Base-by-base conservation (phyloP, 768 basidiomycete species). In the Leccinum aurantiacum region DNA sequence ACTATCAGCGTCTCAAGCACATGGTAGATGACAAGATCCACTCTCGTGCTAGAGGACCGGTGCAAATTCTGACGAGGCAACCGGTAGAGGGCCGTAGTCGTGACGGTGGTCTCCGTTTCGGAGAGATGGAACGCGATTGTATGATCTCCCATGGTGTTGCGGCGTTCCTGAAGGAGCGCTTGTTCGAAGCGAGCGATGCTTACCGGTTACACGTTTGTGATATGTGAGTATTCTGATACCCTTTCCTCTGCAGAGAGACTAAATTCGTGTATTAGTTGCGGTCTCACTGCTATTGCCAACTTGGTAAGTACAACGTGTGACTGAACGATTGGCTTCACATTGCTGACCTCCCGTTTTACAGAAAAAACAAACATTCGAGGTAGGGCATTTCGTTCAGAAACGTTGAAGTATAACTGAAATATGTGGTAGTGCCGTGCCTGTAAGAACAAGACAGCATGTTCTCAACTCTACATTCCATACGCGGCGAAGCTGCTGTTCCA, bases 1-100 rank as follows among this genome's bases (percentile, higher is more conserved):
- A 99, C 74, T 99, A 99, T 74, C 96, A 99, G 74, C 89, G 96
- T 38, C 80, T 98, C 65, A 98, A 98, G 79, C 97, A 99, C 78
- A 99, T 99, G 96, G 97, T 99, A 49, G 95, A 98, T 74, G 97
- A 99, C 77, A 99, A 99, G 80, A 99, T 98, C 56, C 97, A 99
- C 76, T 96, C 97, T 29, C 87, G 97, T 58, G 97, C 97, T 19
- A 78, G 97, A 74, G 97, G 97, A 14, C 97, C 97, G 5, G 93
- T 99, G 9, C 97, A 99, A 74, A 99, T 98, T 68, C 76, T 99
- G 68, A 99, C 96, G 33, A 79, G 97, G 53, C 97, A 99, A 71
- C 97, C 97, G 13, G 97, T 99, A 15, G 97, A 99, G 73, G 97
- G 97, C 84, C 85, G 97, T 76, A 94, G 91, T 84, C 85, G 97